Evolutionary conservation across 495 filamentous ascomycete genomes (phyloP), one percentile per base, ranked within the genome.

Genomic region (Aspergillus mulundensis): DNA sequence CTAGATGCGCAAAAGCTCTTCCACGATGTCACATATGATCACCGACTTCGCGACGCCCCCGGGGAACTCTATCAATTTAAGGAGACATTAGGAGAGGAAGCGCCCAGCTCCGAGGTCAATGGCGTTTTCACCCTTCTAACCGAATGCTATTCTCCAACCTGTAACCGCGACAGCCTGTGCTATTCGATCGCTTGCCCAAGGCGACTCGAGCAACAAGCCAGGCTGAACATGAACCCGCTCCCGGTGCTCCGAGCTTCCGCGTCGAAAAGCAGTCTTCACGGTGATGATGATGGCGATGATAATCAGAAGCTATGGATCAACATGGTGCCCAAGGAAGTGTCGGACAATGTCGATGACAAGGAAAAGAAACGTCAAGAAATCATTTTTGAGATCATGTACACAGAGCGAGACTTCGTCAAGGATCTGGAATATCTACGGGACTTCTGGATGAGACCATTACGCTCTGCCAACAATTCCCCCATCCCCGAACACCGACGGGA

Each of bases 241-340:
- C 88, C 89, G 20, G 91, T 91, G 21, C 75, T 99, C 52, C 90
- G 86, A 67, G 82, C 90, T 36, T 87, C 91, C 56, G 87, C 91
- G 41, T 90, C 87, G 18, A 84, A 87, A 45, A 79, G 83, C 19
- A 92, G 88, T 78, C 79, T 97, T 61, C 91, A 95, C 63, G 84
- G 79, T 25, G 89, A 89, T 40, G 91, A 94, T 45, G 85, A 92
- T 68, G 46, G 34, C 25, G 87, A 87, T 14, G 93, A 97, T 66
- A 91, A 97, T 63, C 94, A 97, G 71, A 97, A 97, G 70, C 81
- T 99, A 42, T 99, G 95, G 95, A 99, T 99, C 71, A 97, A 97
- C 67, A 96, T 90, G 50, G 95, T 99, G 18, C 86, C 92, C 0
- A 92, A 97, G 70, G 95, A 97, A 69, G 75, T 99, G 58, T 90